Base-by-base conservation (phyloP, 2,329 filamentous ascomycete genomes). In the Diaporthe capsici region DNA sequence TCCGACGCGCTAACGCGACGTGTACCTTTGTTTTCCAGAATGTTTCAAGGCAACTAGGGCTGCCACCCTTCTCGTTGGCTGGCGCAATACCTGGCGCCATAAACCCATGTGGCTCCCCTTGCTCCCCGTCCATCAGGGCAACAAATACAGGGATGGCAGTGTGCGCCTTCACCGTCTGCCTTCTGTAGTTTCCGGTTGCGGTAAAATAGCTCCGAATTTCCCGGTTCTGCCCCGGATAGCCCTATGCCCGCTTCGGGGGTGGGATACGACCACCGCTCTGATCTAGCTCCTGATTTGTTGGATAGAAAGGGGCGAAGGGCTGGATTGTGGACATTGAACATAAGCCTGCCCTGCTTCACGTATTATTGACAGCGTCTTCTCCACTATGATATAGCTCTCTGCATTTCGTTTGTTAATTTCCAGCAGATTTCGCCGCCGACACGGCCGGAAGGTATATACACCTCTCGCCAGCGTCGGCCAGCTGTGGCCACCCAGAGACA, bases 1-100 rank as follows among this genome's bases (percentile, higher is more conserved):
- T 68, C 63, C 63, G 63, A 68, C 63, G 63, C 63, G 63, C 28
- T 47, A 53, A 53, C 31, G 44, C 22, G 47, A 68, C 6, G 22
- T 53, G 63, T n/a, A 49, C 61, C 63, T 68, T 37, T 51, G 34
- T 68, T 37, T 37, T 51, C 47, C 44, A 68, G 4, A 68, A 39
- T 42, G 63, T 68, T 68, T 68, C 63, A 68, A 15, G 17, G 31
- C 47, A 25, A 53, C 63, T 53, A 39, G 63, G 44, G 42, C 44
- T 39, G 44, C 25, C 31, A 53, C 63, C 44, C n/a, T 51, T 37
- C 47, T 22, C 28, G 61, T 67, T 68, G 63, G 63, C 61, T 68
- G 63, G 44, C 61, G 28, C 44, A 17, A 25, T 31, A 13, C 49
- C 42, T 67, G 17, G 61, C 44, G 42, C 42, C 10, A 5, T 10